These are phyloP conservation scores for Starmerella apicola DNA, from an alignment of 805 yeast genomes.

Conservation along the genomic window DNA sequence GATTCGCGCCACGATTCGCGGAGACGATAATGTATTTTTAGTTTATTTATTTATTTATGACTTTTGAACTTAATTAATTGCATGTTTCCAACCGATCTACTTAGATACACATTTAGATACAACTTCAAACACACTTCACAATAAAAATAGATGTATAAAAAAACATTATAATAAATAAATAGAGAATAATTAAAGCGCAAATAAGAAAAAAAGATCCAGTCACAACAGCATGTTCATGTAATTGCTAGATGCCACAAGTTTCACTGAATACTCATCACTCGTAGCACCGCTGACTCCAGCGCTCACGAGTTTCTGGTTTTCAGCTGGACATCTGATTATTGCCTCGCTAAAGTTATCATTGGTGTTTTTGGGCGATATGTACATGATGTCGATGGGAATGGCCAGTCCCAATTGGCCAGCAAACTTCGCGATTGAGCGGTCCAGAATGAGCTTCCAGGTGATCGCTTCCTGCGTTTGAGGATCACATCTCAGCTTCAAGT, in stretches of 20 bases:
- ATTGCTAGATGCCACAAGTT: slow-evolving; percentile 9
- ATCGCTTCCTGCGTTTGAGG: slow-evolving; percentile 21
- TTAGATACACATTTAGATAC: too few relatives aligned
- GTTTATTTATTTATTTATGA: too few relatives aligned
- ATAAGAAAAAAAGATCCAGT: too few relatives aligned
- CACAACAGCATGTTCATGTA: slow-evolving; percentile 12
- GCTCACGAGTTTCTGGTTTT: slow-evolving; percentile 5
- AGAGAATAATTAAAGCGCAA: too few relatives aligned
- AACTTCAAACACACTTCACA: too few relatives aligned
- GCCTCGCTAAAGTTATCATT: slow-evolving; percentile 7
- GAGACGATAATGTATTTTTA: too few relatives aligned
- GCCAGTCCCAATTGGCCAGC: slow-evolving; percentile 25
- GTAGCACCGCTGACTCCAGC: slow-evolving; percentile 11
- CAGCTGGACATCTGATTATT: slow-evolving; percentile 17
- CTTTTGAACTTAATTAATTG: too few relatives aligned
- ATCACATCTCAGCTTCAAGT: slow-evolving; percentile 21
- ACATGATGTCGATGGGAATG: slow-evolving; percentile 24
- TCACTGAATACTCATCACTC: slow-evolving; percentile 4
- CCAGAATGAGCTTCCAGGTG: slow-evolving; percentile 24
- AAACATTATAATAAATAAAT: too few relatives aligned
- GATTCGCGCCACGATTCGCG: too few relatives aligned
- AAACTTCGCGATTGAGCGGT: slow-evolving; percentile 18
- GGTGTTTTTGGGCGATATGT: neutral
- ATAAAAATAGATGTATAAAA: too few relatives aligned
- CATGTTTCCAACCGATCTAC: too few relatives aligned